Base-by-base conservation (phyloP, 139 green algal genomes). In the Tetradesmus lagerheimii region DNA sequence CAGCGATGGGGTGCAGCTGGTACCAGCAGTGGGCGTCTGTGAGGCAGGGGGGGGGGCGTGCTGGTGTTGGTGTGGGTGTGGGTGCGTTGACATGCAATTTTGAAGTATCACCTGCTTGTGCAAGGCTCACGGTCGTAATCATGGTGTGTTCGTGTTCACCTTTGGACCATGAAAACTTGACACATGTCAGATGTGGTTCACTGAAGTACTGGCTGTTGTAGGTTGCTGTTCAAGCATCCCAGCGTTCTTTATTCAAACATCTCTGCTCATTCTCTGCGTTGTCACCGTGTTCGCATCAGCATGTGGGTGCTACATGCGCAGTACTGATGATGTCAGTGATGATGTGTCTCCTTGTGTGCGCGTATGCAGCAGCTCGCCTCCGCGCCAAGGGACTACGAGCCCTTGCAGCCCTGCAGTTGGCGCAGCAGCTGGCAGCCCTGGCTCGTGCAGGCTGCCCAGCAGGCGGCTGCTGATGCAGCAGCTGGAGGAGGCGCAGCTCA, bases 401-500 rank as follows among this genome's bases (percentile, higher is more conserved):
- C 23, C 57, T 31, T n/a, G 57, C 57, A 71, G 57, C 18, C 57
- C 57, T 31, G n/a, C n/a, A n/a, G n/a, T n/a, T n/a, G 0, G 57
- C 31, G 57, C 57, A 71, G 57, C 2, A 0, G 57, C 57, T n/a
- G 57, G 23, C 57, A 8, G 23, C 16, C 1, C 16, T 16, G 57
- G 1, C n/a, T 20, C 57, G 31, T 20, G 18, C 77, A 20, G 37
- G 77, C 77, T 35, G 77, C 37, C 77, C 34, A 53, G 77, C 77
- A 53, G 77, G 20, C 37, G 41, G 35, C 39, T 35, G 77, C 37
- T 83, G 15, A 45, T 83, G 77, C 77, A 83, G 35, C 77, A 83
- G 35, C 35, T 83, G 77, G 77, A 83, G 35, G 35, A 83, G 38
- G 77, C 77, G 8, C 77, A 83, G 77, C 77, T 83, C 9, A 27